Base-by-base conservation (phyloP, 495 filamentous ascomycete genomes). In the Podospora didyma region DNA sequence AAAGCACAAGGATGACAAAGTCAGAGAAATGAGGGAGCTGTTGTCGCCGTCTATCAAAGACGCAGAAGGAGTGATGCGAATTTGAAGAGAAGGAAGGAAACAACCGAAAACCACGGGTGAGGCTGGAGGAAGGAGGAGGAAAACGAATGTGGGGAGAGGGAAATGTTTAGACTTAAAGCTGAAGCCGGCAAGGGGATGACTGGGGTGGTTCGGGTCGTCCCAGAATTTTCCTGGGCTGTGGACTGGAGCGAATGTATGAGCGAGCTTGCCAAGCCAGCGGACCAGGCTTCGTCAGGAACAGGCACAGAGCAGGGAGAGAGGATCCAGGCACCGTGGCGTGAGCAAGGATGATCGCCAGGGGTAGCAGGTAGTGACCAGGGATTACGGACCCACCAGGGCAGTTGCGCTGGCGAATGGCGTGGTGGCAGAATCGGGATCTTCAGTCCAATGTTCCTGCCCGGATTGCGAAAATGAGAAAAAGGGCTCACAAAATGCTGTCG, bases 11-110 rank as follows among this genome's bases (percentile, higher is more conserved):
- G 46, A 48, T 35, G 39, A 59, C 49, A 53, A 61, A 21, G 35
- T 11, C 16, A 42, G 31, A 31, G 31, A 37, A 42, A 34, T 35
- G 46, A 21, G 35, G 50, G 22, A 44, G 42, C 22, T 23, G 17
- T 24, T 58, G 55, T 62, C 54, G 62, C 59, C 41, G 70, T 69
- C 70, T 73, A 54, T 72, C 69, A 71, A 73, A 71, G 69, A 68
- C 68, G 65, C 66, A 67, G 56, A 67, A 65, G 56, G 63, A 69
- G 54, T 68, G 64, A 68, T 71, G 69, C 61, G 64, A 63, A 42
- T 66, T 60, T 56, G 60, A 51, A 49, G 42, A 60, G 54, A 45
- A 39, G 41, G 44, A 56, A 56, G 24, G 26, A 31, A 31, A 31
- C 26, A 9, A 46, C 53, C 52, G 47, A 44, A 53, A 55, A 41